Evolutionary conservation across 2,329 filamentous ascomycete genomes (phyloP).

Genomic region (Aspergillus pseudonomiae): DNA sequence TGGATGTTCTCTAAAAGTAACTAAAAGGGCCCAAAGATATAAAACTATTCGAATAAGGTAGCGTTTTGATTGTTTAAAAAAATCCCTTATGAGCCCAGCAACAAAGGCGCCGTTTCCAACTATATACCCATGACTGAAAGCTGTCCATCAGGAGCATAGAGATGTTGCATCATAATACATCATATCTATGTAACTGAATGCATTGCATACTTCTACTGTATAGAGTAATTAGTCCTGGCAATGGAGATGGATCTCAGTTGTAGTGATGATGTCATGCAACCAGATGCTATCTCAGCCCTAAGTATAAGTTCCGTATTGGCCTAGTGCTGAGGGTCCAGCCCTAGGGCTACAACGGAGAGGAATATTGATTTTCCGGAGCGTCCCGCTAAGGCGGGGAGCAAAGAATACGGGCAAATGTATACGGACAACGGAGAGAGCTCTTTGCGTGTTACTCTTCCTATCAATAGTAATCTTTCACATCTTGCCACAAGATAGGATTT

Average conservation of each 20-base stretch:
- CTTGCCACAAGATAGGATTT: conserved; percentile 6
- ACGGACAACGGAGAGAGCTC: conserved; percentile 11
- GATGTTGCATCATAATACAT: conserved; percentile 39
- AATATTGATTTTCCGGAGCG: conserved; percentile 20
- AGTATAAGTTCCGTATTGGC: conserved; percentile 13
- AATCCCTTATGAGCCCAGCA: not conserved
- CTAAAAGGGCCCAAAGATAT: not conserved
- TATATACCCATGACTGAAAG: not conserved
- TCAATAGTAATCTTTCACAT: not conserved
- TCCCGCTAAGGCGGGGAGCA: conserved; percentile 27
- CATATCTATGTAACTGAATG: conserved; percentile 27
- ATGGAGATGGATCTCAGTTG: not conserved
- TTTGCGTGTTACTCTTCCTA: not conserved
- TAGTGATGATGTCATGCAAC: not conserved
- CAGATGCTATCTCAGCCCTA: conserved; percentile 25
- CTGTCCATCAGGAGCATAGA: conserved; percentile 1
- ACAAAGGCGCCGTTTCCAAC: not conserved
- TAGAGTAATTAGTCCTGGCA: not conserved
- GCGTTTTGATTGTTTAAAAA: not conserved
- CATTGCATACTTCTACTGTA: not conserved
- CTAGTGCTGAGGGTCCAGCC: conserved; percentile 29
- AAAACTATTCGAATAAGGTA: not conserved
- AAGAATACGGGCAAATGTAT: conserved; percentile 11
- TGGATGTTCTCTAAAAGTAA: not conserved
- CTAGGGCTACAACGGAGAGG: conserved; percentile 31